Conservation (phyloP, 495 filamentous ascomycete species). For the Antarctomyces pellizariae region DNA sequence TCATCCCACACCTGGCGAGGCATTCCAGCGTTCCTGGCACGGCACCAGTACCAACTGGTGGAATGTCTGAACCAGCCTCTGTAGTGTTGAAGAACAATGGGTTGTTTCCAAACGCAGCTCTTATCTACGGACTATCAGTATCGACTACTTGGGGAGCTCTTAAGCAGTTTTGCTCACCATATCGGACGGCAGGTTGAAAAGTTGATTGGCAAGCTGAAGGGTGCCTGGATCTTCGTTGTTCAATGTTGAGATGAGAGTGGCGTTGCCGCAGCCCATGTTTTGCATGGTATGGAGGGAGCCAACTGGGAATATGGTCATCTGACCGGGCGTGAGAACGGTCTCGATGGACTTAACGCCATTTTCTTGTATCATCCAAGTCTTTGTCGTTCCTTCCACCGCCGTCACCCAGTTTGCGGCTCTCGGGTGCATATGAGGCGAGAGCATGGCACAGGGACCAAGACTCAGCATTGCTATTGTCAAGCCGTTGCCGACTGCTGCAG, state of each 20-base stretch:
- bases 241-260: conserved; percentile 16
- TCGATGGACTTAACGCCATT: conserved; percentile 15
- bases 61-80: too few species aligned
- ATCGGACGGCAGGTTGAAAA: conserved; percentile 12
- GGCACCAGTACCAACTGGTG: conserved; percentile 13
- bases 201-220: conserved; percentile 14
- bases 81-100: conserved; percentile 5
- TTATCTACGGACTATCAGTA: too few species aligned
- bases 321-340: conserved; percentile 15
- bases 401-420: conserved; percentile 22
- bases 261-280: conserved; percentile 20
- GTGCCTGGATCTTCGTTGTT: conserved; percentile 16
- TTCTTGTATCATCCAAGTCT: conserved; percentile 22
- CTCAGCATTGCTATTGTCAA: conserved; percentile 17
- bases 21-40: conserved; percentile 14
- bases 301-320: conserved; percentile 25
- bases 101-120: conserved; percentile 13
- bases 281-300: conserved; percentile 25
- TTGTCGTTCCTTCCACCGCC: conserved; percentile 16
- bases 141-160: too few species aligned
- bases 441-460: conserved; percentile 24
- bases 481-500: conserved; percentile 13
- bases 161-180: too few species aligned
- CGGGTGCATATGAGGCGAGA: conserved; percentile 20
- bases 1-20: too few species aligned